Evolutionary conservation across 371 early-diverging fungal species (phyloP).

Genomic region (Mucor piriformis): DNA sequence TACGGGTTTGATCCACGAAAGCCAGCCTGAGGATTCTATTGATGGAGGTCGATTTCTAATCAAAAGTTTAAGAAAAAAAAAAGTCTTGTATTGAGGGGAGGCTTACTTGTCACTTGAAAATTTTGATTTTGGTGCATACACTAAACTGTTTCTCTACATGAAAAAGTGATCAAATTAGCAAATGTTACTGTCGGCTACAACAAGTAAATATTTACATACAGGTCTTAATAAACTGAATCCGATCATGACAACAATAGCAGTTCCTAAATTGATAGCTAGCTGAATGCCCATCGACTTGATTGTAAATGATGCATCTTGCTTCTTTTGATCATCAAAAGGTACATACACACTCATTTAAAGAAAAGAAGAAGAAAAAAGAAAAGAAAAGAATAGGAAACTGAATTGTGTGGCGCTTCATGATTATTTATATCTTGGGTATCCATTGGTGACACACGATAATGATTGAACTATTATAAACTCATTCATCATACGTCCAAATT

Average conservation of each 20-base stretch:
- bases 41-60: slow-evolving; percentile 69
- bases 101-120: slow-evolving; percentile 42
- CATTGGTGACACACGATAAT: too few relatives aligned
- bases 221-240: slow-evolving; percentile 53
- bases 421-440: neutral
- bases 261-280: slow-evolving; percentile 51
- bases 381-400: neutral
- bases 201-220: too few relatives aligned
- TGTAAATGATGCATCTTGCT: slow-evolving; percentile 44
- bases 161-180: neutral
- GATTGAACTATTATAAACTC: too few relatives aligned
- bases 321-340: slow-evolving; percentile 35
- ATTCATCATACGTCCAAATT: too few relatives aligned
- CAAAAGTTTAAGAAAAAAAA: neutral
- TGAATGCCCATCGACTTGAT: slow-evolving; percentile 52
- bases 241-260: slow-evolving; percentile 48
- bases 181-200: too few relatives aligned
- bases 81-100: neutral
- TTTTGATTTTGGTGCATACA: slow-evolving; percentile 52
- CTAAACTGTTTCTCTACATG: slow-evolving; percentile 36
- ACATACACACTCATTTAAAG: slow-evolving; percentile 25
- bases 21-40: slow-evolving; percentile 53
- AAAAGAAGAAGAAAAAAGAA: slow-evolving; percentile 2
- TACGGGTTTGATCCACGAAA: slow-evolving; percentile 71
- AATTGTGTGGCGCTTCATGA: neutral